Base-by-base conservation (phyloP, 106 monocot species). In the Dioscorea alata region DNA sequence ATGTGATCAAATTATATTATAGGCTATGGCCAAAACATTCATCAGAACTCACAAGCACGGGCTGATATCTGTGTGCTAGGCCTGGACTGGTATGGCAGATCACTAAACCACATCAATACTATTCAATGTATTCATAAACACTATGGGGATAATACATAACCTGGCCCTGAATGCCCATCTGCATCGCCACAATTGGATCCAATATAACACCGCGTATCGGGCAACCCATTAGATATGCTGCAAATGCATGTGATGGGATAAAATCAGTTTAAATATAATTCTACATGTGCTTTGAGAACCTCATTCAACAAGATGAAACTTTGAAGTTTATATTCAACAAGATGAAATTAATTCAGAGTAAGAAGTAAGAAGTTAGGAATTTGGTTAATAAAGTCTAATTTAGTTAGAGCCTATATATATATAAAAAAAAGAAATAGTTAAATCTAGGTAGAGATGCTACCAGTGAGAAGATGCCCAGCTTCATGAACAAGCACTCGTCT, bases 191-290 rank as follows among this genome's bases (percentile, higher is more conserved):
- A 69, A 97, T 82, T 67, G 96, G 96, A 73, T 97, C 96, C 62
- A 97, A 87, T 65, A 96, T 92, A 35, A 97, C 96, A 33, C 96
- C 96, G 73, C 96, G 77, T 69, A 97, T 69, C 19, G 92, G 96
- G 49, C 96, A 97, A 58, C 96, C 96, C 91, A 97, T 80, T 13
- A 97, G 79, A 77, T 97, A 97, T 49, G 96, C 92, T 97, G 78
- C 35, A 83, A 65, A 60, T 68, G 69, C 35, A 50, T 51, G 48
- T 18, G 17, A 60, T 6, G 50, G 33, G 33, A 32, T 0, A 57
- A 49, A 21, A 50, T 48, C 42, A 57, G 14, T 42, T 42, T 42
- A 42, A 10, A 42, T 42, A 42, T 3, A 8, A 42, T 10, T 8
- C 42, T 42, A 42, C 42, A 42, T 42, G 42, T 42, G 42, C 42